Percentiles rank a stretch among this genome's conserved stretches.
Evolutionary conservation across 148 eudicot genomes (phyloP).

Genomic region (Rhododendron williamsianum): DNA sequence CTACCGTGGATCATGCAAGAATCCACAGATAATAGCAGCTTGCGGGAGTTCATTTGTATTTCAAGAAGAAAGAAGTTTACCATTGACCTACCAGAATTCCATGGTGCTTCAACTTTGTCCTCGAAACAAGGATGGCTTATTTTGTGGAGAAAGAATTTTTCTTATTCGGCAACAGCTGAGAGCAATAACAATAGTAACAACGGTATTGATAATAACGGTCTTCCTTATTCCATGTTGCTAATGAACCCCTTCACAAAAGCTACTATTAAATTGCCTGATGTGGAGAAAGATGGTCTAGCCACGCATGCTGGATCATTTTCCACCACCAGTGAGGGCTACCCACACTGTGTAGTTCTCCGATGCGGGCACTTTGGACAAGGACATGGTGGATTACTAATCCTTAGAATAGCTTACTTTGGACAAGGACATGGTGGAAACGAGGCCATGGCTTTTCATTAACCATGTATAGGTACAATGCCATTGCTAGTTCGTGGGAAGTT

Average conservation of each 20-base stretch:
- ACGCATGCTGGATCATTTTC: not conserved
- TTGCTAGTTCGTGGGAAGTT: not conserved
- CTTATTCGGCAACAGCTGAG: not conserved
- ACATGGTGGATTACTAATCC: not conserved
- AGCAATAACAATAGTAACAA: too few relatives aligned
- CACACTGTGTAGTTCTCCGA: not conserved
- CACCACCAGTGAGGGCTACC: not conserved
- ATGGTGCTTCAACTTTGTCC: not conserved
- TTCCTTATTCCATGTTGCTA: not conserved
- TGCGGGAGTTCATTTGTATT: not conserved
- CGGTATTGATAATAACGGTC: not conserved
- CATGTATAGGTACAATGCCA: not conserved
- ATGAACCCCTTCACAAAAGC: not conserved
- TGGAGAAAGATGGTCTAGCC: not conserved
- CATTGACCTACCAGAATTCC: not conserved
- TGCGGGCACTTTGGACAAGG: not conserved
- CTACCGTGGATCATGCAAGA: not conserved
- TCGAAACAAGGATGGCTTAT: not conserved
- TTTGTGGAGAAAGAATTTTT: not conserved
- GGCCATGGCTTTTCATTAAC: not conserved
- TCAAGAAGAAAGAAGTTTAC: not conserved
- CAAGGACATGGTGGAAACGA: not conserved
- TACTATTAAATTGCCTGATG: not conserved
- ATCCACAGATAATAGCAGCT: not conserved
- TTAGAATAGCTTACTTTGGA: not conserved